A percentile compares a stretch with the other conserved stretches of the same genome.
Conservation (phyloP, 768 basidiomycete genomes). For the Hebeloma cylindrosporum region DNA sequence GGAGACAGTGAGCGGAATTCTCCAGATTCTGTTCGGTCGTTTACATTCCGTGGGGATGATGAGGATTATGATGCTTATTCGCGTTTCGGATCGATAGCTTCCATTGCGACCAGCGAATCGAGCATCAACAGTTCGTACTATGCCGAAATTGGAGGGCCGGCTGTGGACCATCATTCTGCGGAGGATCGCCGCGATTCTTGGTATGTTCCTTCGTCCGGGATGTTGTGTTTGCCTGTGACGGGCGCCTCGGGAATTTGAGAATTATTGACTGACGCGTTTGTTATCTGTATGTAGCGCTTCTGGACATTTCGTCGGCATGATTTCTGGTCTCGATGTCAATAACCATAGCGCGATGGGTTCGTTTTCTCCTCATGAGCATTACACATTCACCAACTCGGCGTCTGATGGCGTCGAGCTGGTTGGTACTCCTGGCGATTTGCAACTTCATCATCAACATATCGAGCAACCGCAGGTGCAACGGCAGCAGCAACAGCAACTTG, state of each 20-base stretch:
- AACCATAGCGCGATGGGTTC: conserved; percentile 24
- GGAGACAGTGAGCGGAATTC: conserved; percentile 54
- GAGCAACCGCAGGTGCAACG: conserved; percentile 17
- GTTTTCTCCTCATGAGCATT: conserved; percentile 31
- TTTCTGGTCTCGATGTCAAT: conserved; percentile 44
- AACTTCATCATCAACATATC: conserved; percentile 7
- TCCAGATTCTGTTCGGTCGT: conserved; percentile 49
- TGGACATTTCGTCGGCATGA: conserved; percentile 40
- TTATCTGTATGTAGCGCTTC: conserved; percentile 28
- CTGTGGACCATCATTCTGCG: conserved; percentile 27
- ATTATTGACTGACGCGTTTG: conserved; percentile 5
- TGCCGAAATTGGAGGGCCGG: conserved; percentile 22
- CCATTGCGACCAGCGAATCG: conserved; percentile 60
- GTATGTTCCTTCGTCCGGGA: conserved; percentile 28
- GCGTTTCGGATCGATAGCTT: conserved; percentile 62
- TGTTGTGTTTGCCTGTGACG: conserved; percentile 14
- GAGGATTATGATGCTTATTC: conserved; percentile 57
- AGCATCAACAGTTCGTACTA: conserved; percentile 45
- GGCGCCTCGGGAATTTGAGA: conserved; percentile 6
- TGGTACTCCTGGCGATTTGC: conserved; percentile 10
- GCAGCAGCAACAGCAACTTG: conserved; percentile 16
- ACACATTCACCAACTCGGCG: conserved; percentile 9
- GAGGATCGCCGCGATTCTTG: conserved; percentile 43
- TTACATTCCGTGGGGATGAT: conserved; percentile 48
- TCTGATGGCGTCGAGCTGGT: conserved; percentile 17